A percentile compares a stretch with the other conserved stretches of the same genome.
phyloP scores from a whole-genome alignment of 2,329 filamentous ascomycete genomes.

The Stemphylium lycopersici region DNA sequence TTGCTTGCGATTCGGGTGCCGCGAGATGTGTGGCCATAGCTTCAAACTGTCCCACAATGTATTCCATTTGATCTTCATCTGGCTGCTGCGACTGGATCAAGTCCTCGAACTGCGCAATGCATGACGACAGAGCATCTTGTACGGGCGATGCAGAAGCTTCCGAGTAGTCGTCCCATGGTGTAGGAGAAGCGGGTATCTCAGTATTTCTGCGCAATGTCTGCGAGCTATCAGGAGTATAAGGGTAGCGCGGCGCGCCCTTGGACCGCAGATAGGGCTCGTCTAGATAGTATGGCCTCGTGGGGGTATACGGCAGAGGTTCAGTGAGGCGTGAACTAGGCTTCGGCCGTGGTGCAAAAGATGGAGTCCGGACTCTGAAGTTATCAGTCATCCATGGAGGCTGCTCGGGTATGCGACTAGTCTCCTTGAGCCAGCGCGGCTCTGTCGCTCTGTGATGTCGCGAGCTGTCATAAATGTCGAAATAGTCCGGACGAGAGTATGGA shows the following conservation, averaged over 20 bases:
- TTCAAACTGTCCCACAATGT: constrained; percentile 42
- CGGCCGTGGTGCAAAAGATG: constrained; percentile 20
- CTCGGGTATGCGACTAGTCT: background rate
- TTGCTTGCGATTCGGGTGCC: constrained; percentile 32
- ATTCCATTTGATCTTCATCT: constrained; percentile 44
- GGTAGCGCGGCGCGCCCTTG: constrained; percentile 31
- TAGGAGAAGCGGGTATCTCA: constrained; percentile 25
- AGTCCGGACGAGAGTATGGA: constrained; percentile 21
- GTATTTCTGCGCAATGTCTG: constrained; percentile 26
- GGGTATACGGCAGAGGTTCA: constrained; percentile 27
- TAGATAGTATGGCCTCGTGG: constrained; percentile 22
- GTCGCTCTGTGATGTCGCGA: constrained; percentile 13
- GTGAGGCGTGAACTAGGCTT: constrained; percentile 24
- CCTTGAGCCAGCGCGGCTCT: constrained; percentile 16
- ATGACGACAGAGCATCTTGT: constrained; percentile 40
- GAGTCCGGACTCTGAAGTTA: constrained; percentile 16
- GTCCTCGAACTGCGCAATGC: constrained; percentile 39
- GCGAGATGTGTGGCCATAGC: constrained; percentile 39
- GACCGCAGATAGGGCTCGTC: constrained; percentile 10
- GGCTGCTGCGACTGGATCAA: constrained; percentile 39
- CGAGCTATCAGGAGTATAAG: constrained; percentile 42
- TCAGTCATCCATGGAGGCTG: constrained; percentile 5
- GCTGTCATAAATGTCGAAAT: constrained; percentile 29
- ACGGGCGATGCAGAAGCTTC: constrained; percentile 32
- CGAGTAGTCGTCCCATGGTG: constrained; percentile 34